A percentile compares a stretch with the other conserved stretches of the same genome.
Evolutionary conservation across 1,139 yeast genomes (phyloP).

Genomic region (Yamadazyma atmosphaerica): DNA sequence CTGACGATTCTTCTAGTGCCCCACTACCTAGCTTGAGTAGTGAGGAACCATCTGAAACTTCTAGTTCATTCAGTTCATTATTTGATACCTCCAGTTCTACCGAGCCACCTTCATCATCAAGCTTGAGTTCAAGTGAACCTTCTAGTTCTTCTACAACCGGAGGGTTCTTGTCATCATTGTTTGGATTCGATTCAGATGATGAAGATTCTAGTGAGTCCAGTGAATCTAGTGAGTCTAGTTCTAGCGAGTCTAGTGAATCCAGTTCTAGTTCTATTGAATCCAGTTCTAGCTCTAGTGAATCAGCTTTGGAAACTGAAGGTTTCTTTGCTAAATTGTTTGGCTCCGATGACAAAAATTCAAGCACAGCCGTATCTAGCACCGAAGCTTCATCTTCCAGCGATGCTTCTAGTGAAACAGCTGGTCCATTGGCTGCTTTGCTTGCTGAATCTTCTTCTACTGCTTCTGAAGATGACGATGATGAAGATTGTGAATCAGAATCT

Average conservation of each 20-base stretch:
- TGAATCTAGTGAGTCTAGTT: constrained; percentile 1
- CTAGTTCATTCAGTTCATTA: constrained; percentile 2
- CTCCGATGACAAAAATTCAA: constrained; percentile 9
- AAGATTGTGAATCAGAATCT: constrained; percentile 10
- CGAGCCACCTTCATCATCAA: constrained; percentile 1
- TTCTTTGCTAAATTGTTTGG: constrained; percentile 4
- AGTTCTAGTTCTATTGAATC: too few species aligned
- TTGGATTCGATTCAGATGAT: constrained; percentile 3
- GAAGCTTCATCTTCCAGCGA: constrained; percentile 2
- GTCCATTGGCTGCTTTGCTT: constrained; percentile 7
- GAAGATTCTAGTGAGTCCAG: constrained; percentile 3
- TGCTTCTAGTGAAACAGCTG: constrained; percentile 6
- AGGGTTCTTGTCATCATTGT: constrained; percentile 1
- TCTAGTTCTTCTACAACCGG: constrained; percentile 3
- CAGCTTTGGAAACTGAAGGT: constrained; percentile 1
- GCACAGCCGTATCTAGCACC: neutral
- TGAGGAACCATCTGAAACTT: constrained; percentile 1
- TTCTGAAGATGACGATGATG: constrained; percentile 13
- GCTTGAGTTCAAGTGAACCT: constrained; percentile 3
- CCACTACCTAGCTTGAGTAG: constrained; percentile 4
- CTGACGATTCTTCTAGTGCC: neutral
- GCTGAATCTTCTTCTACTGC: neutral
- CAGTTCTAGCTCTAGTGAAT: too few species aligned
- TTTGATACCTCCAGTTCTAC: constrained; percentile 2
- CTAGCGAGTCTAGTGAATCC: neutral